A percentile compares a stretch with the other conserved stretches of the same genome.
Conservation (phyloP, 768 basidiomycete genomes). For the Boletus edulis region DNA sequence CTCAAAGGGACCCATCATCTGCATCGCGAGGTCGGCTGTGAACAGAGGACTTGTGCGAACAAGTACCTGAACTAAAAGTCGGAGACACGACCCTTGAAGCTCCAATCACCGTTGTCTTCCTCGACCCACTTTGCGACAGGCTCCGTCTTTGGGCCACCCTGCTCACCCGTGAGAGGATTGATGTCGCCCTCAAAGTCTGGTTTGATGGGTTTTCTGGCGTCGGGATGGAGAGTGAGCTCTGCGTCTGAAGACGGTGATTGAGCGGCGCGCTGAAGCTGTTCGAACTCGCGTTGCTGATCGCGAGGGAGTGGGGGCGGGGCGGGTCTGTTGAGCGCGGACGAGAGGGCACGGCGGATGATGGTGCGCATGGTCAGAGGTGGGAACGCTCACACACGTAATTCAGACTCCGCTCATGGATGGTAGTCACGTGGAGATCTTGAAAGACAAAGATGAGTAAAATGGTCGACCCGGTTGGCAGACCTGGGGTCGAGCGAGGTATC, state of each 20-base stretch:
- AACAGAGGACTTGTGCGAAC: too few species aligned
- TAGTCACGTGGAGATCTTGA: too few species aligned
- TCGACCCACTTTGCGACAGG: slow-evolving; percentile 62
- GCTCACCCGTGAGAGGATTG: slow-evolving; percentile 82
- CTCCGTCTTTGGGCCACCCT: slow-evolving; percentile 84
- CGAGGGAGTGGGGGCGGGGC: slow-evolving; percentile 73
- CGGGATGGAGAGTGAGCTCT: slow-evolving; percentile 61
- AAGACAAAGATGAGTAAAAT: too few species aligned
- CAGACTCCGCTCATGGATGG: too few species aligned
- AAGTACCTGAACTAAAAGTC: slow-evolving; percentile 57
- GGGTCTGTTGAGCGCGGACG: slow-evolving; percentile 51
- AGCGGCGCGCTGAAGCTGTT: slow-evolving; percentile 70
- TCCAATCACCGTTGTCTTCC: slow-evolving; percentile 74
- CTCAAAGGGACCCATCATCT: too few species aligned
- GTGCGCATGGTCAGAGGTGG: neutral
- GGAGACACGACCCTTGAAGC: slow-evolving; percentile 83
- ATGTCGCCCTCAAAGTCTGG: slow-evolving; percentile 78
- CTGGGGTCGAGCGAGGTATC: neutral
- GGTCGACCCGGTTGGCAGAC: neutral
- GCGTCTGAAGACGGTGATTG: slow-evolving; percentile 36
- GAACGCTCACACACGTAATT: too few species aligned
- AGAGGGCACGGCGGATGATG: slow-evolving; percentile 13
- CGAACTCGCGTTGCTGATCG: slow-evolving; percentile 81
- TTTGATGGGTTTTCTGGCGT: slow-evolving; percentile 55
- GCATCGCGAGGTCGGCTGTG: too few species aligned